Evolutionary conservation across 2,329 filamentous ascomycete genomes (phyloP), one percentile per base, ranked within the genome.

Genomic region (Microsporum ferrugineum): DNA sequence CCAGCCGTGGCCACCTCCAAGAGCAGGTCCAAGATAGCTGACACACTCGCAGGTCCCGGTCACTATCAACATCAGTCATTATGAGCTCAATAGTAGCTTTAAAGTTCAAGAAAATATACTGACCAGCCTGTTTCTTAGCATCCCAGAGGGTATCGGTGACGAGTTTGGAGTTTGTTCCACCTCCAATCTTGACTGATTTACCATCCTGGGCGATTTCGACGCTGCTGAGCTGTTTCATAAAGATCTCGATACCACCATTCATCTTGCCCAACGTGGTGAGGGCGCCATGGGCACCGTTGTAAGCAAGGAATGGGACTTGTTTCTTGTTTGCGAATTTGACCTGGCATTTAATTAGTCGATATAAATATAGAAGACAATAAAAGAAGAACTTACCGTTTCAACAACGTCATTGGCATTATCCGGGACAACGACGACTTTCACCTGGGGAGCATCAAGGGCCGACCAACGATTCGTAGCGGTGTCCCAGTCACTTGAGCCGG

Each of bases 1-100:
- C 71, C 75, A 76, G 36, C 82, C 82, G 68, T 82, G 78, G 2
- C 83, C 82, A 60, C 83, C 83, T 2, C 83, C 83, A 0, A 85
- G 76, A 0, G 73, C 80, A 0, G 80, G 80, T 0, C 78, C 79
- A 0, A 79, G 64, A 45, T 73, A 66, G 58, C 78, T 75, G 33
- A 77, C 75, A 63, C 80, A 83, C 68, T 82, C 80, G 65, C 81
- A 84, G 6, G 74, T 77, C 41, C 79, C 79, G 7, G 78, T 79
- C 1, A 79, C 78, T 71, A 62, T 49, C 17, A 4, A 14, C 29
- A 5, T 23, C 12, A 51, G 38, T 57, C 60, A 17, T 8, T 53
- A 12, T 27, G 63, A 49, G 23, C 45, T 60, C n/a, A 45, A 62
- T 33, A 23, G 31, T 43, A 43, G 34, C 5, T 36, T 6, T 43